A percentile compares a stretch with the other conserved stretches of the same genome.
Conservation (phyloP, 768 basidiomycete species). For the Podaxis rugospora region DNA sequence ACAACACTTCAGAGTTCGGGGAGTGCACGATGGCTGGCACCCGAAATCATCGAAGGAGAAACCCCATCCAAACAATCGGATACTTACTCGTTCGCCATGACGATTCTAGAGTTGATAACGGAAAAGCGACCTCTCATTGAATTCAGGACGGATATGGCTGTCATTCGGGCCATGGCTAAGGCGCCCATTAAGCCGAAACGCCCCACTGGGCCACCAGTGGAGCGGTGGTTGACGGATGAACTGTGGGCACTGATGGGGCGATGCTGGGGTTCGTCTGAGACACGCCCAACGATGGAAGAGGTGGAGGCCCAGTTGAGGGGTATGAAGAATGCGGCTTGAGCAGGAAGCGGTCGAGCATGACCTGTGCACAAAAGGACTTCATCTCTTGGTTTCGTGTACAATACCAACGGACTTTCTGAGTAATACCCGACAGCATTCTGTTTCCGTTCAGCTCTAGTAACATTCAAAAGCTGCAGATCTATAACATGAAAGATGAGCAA, state of each 20-base stretch:
- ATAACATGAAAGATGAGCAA: no score
- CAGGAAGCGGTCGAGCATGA: background rate
- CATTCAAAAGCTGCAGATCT: no score
- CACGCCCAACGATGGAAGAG: constrained; percentile 37
- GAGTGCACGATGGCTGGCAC: constrained; percentile 57
- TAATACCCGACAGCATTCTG: no score
- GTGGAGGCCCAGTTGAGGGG: constrained; percentile 20
- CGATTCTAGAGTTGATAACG: constrained; percentile 54
- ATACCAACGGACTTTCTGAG: background rate
- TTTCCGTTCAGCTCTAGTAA: no score
- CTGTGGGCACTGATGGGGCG: constrained; percentile 42
- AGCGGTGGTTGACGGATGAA: constrained; percentile 38
- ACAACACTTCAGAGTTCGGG: constrained; percentile 38
- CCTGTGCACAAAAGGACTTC: background rate
- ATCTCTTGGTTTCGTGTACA: background rate
- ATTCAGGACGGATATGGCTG: constrained; percentile 42
- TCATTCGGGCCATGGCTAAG: constrained; percentile 40
- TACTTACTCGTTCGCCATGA: constrained; percentile 58
- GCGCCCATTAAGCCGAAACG: constrained; percentile 27
- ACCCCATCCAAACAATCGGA: constrained; percentile 46
- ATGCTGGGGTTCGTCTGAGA: constrained; percentile 41
- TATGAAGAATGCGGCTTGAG: background rate
- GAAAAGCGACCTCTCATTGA: constrained; percentile 47
- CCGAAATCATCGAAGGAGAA: constrained; percentile 47
- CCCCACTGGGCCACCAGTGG: constrained; percentile 30